Percentiles rank a stretch among this genome's conserved stretches.
These are phyloP conservation scores for Tubosaeta brunneosetosa DNA, from an alignment of 768 basidiomycete species.

Conservation along the genomic window DNA sequence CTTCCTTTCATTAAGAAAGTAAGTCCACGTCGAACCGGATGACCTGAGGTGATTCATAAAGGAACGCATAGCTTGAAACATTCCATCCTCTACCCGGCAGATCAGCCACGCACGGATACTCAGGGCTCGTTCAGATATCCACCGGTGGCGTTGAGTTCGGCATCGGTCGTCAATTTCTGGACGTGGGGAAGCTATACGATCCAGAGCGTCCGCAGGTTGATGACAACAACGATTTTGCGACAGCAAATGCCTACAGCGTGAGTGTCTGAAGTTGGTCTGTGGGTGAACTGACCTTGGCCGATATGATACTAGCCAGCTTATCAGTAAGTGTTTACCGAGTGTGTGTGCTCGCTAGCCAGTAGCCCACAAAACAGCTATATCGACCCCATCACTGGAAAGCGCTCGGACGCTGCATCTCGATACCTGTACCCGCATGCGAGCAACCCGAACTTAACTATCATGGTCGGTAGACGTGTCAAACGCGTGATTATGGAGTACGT, in stretches of 20 bases:
- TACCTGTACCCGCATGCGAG: conserved; percentile 34
- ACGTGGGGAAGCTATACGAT: conserved; percentile 44
- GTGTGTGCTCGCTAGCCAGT: background rate
- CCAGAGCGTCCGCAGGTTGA: conserved; percentile 39
- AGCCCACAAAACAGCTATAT: conserved; percentile 43
- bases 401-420: conserved; percentile 31
- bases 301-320: conserved; percentile 8
- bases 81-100: conserved; percentile 26
- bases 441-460: conserved; percentile 28
- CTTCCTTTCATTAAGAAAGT: conserved; percentile 57
- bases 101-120: conserved; percentile 32
- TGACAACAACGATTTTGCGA: conserved; percentile 45
- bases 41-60: conserved; percentile 1
- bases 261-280: conserved; percentile 3
- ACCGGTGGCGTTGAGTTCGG: conserved; percentile 2
- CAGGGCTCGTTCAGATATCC: conserved; percentile 30
- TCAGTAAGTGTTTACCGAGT: conserved; percentile 10
- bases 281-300: background rate
- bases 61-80: conserved; percentile 23
- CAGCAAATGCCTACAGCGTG: conserved; percentile 22
- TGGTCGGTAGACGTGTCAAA: conserved; percentile 32
- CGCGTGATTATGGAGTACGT: conserved; percentile 36
- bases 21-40: background rate
- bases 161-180: conserved; percentile 41
- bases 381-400: conserved; percentile 36